A percentile compares a stretch with the other conserved stretches of the same genome.
Evolutionary conservation across 495 filamentous ascomycete species (phyloP).

Genomic region (Thozetella sp.): DNA sequence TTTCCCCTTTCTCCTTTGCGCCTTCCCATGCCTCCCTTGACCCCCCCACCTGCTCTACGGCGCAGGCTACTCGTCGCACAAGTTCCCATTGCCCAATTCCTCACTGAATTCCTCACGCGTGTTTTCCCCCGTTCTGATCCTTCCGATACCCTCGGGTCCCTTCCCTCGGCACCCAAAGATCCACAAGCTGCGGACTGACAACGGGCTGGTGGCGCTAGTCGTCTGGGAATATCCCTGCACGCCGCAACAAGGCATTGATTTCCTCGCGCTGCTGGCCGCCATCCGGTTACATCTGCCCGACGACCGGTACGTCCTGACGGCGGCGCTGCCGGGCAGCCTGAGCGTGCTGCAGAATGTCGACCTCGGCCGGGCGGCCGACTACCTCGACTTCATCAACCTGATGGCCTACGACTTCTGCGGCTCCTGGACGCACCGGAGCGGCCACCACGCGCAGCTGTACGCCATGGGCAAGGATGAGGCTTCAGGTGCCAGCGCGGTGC

Average conservation of each 20-base stretch:
- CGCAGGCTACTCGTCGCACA: too few species aligned
- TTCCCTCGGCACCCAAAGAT: neutral
- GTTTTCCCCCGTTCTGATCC: constrained; percentile 3
- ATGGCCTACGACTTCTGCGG: constrained; percentile 91
- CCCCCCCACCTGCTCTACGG: neutral
- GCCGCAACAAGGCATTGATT: constrained; percentile 69
- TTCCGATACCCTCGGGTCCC: constrained; percentile 7
- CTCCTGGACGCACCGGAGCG: constrained; percentile 68
- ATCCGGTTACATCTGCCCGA: constrained; percentile 73
- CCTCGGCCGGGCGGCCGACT: constrained; percentile 60
- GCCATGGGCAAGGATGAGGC: constrained; percentile 55
- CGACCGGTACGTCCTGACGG: constrained; percentile 75
- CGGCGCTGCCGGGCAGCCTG: constrained; percentile 77
- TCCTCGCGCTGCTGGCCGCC: constrained; percentile 68
- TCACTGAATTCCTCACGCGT: neutral
- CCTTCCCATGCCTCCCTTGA: neutral
- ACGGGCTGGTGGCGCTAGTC: constrained; percentile 52
- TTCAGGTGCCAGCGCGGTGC: constrained; percentile 68
- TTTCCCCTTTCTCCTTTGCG: constrained; percentile 5
- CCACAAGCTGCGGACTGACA: constrained; percentile 3
- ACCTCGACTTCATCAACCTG: constrained; percentile 80
- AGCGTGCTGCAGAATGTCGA: constrained; percentile 79
- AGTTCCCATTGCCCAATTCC: too few species aligned
- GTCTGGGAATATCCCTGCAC: constrained; percentile 89
- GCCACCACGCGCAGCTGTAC: constrained; percentile 82